A percentile compares a stretch with the other conserved stretches of the same genome.
phyloP scores from a whole-genome alignment of 192 early-diverging fungal genomes.

The Rhizoclosmatium globosum region DNA sequence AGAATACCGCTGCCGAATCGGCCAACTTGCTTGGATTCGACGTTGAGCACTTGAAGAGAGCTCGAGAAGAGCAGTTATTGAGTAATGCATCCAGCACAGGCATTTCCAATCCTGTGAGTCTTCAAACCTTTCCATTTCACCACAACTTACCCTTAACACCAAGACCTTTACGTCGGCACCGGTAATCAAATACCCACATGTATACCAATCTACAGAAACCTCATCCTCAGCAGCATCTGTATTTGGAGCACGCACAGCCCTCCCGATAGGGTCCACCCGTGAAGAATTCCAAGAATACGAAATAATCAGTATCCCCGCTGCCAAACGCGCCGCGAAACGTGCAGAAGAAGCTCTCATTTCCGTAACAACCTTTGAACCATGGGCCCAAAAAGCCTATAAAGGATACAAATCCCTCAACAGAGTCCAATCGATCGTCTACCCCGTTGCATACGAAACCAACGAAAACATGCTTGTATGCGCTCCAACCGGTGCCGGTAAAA shows the following conservation, averaged over 20 bases:
- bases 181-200: conserved; percentile 74
- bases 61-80: conserved; percentile 70
- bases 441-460: conserved; percentile 91
- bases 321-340: conserved; percentile 71
- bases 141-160: background rate
- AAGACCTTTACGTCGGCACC: conserved; percentile 28
- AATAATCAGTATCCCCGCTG: conserved; percentile 88
- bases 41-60: conserved; percentile 61
- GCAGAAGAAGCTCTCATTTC: conserved; percentile 69
- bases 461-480: conserved; percentile 99
- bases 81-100: conserved; percentile 50
- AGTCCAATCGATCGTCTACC: conserved; percentile 95
- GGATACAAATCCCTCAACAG: conserved; percentile 90
- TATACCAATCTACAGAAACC: conserved; percentile 73
- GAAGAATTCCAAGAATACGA: conserved; percentile 85
- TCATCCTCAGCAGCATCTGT: conserved; percentile 76
- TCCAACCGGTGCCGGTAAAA: conserved; percentile 98
- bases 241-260: conserved; percentile 79
- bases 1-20: conserved; percentile 45
- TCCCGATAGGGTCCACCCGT: conserved; percentile 80
- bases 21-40: conserved; percentile 75
- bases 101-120: conserved; percentile 46
- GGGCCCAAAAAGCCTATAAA: conserved; percentile 75
- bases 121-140: background rate
- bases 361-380: conserved; percentile 78